Evolutionary conservation across 2,329 filamentous ascomycete genomes (phyloP).

Genomic region (Helicocarpus griseus): DNA sequence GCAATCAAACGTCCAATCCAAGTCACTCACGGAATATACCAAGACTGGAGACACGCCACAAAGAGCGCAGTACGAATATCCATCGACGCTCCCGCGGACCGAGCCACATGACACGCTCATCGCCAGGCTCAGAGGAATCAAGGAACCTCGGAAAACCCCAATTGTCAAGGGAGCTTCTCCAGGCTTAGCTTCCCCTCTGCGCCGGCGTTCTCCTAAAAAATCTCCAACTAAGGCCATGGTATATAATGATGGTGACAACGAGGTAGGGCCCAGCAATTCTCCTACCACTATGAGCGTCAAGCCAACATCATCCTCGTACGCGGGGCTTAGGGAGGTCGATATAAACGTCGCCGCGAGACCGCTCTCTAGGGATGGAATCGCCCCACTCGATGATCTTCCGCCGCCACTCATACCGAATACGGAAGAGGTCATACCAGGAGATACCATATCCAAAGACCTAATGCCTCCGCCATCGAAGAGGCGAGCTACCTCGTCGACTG

Average conservation of each 20-base stretch:
- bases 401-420: neutral
- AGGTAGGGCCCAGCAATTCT: constrained; percentile 24
- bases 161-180: constrained; percentile 14
- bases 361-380: constrained; percentile 12
- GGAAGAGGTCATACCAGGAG: neutral
- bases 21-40: constrained; percentile 66
- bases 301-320: constrained; percentile 26
- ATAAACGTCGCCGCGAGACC: constrained; percentile 35
- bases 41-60: constrained; percentile 80
- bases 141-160: constrained; percentile 22
- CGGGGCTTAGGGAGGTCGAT: constrained; percentile 44
- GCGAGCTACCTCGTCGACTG: constrained; percentile 13
- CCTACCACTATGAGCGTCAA: constrained; percentile 16
- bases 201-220: constrained; percentile 16
- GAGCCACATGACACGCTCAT: constrained; percentile 50
- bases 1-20: constrained; percentile 55
- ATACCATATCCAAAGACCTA: constrained; percentile 16
- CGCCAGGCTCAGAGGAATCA: constrained; percentile 38
- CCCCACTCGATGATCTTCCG: neutral
- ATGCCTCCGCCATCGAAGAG: constrained; percentile 20
- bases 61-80: constrained; percentile 72
- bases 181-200: constrained; percentile 13
- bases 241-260: constrained; percentile 40
- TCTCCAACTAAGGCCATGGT: constrained; percentile 43
- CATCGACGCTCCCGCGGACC: constrained; percentile 68